These are phyloP conservation scores for Luzula sylvatica DNA, from an alignment of 176 grass and related monocot species.

Conservation along the genomic window DNA sequence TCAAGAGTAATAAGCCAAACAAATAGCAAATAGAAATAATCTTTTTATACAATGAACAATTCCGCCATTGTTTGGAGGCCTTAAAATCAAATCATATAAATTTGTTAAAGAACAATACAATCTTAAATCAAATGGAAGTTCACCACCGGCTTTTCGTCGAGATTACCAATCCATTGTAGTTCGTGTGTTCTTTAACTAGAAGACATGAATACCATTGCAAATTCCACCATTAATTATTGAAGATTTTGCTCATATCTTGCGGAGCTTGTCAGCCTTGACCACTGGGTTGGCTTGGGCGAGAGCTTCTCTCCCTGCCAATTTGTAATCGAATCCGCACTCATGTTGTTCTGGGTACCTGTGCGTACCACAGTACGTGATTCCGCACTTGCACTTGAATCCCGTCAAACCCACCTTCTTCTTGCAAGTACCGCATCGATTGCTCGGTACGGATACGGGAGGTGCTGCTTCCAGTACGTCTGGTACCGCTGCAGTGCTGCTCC, in stretches of 20 bases:
- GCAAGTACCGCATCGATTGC: constrained; percentile 26
- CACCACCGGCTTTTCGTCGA: too few relatives aligned
- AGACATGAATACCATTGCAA: neutral
- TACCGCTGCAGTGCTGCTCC: constrained; percentile 1
- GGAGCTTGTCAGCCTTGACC: constrained; percentile 27
- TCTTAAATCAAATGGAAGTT: too few relatives aligned
- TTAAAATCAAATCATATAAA: too few relatives aligned
- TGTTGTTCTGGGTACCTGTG: constrained; percentile 26
- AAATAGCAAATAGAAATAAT: too few relatives aligned
- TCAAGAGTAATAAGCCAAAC: neutral
- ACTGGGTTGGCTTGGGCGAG: constrained; percentile 18
- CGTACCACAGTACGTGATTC: constrained; percentile 22
- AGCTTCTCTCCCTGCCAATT: constrained; percentile 10
- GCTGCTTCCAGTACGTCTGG: neutral
- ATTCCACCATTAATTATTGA: neutral
- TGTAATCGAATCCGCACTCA: constrained; percentile 23
- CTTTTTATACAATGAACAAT: too few relatives aligned
- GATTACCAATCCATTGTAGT: too few relatives aligned
- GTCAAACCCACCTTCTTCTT: constrained; percentile 34
- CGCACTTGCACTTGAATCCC: constrained; percentile 27
- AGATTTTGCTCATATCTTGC: constrained; percentile 23
- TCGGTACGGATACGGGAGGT: neutral
- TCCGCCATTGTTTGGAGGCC: too few relatives aligned
- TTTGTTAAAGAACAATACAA: too few relatives aligned
- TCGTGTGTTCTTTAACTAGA: too few relatives aligned